These are phyloP conservation scores for Galerina marginata DNA, from an alignment of 768 basidiomycete genomes.

Conservation along the genomic window DNA sequence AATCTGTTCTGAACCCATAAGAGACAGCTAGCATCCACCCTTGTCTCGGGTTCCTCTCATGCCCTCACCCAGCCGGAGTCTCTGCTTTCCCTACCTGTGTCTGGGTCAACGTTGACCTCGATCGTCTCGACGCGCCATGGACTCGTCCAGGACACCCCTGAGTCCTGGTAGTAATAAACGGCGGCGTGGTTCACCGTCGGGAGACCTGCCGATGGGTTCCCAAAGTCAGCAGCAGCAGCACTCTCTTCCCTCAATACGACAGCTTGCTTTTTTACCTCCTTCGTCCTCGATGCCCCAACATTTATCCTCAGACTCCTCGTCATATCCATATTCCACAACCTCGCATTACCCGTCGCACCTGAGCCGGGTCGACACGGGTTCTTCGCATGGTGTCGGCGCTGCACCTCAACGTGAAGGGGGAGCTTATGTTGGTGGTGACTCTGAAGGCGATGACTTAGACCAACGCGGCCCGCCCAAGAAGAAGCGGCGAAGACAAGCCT, in stretches of 20 bases:
- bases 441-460: slow-evolving; percentile 60
- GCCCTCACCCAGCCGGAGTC: slow-evolving; percentile 27
- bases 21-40: slow-evolving; percentile 32
- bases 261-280: slow-evolving; percentile 68
- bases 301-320: slow-evolving; percentile 17
- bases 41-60: slow-evolving; percentile 36
- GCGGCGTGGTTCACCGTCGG: slow-evolving; percentile 26
- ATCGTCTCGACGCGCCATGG: slow-evolving; percentile 22
- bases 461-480: slow-evolving; percentile 75
- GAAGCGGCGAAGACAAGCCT: slow-evolving; percentile 80
- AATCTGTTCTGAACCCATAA: slow-evolving; percentile 32
- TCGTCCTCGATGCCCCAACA: slow-evolving; percentile 39
- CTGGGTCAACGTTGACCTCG: slow-evolving; percentile 24
- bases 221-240: slow-evolving; percentile 37
- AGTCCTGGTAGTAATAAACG: slow-evolving; percentile 31
- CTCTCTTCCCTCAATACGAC: slow-evolving; percentile 69
- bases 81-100: slow-evolving; percentile 22
- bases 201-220: slow-evolving; percentile 25
- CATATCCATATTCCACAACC: slow-evolving; percentile 16
- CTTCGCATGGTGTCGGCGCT: slow-evolving; percentile 21
- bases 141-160: slow-evolving; percentile 28
- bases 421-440: slow-evolving; percentile 48
- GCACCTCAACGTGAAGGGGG: slow-evolving; percentile 35
- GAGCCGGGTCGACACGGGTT: slow-evolving; percentile 13
- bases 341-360: slow-evolving; percentile 19